Evolutionary conservation across 2,329 filamentous ascomycete genomes (phyloP).

Genomic region (Aureobasidium sp.): DNA sequence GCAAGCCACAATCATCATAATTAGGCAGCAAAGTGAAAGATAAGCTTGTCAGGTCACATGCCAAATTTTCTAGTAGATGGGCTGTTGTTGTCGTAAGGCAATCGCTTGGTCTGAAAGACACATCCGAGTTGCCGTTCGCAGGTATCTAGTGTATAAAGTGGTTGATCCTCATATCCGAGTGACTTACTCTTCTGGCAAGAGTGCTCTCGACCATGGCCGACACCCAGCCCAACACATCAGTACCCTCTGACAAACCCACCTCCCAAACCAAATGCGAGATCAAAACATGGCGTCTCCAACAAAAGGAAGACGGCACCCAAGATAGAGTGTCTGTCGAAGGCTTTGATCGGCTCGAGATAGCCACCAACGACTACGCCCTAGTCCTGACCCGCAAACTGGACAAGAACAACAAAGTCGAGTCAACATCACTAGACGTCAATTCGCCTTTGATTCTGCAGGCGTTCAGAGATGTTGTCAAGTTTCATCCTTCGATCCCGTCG

Average conservation of each 20-base stretch:
- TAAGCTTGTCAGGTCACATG: not conserved
- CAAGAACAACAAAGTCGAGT: not conserved
- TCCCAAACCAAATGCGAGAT: not conserved
- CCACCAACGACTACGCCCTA: not conserved
- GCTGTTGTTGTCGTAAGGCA: not conserved
- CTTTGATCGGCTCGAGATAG: not conserved
- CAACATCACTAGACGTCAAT: not conserved
- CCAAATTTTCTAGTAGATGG: not conserved
- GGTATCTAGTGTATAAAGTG: too few relatives aligned
- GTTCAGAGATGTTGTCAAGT: not conserved
- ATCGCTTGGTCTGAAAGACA: too few relatives aligned
- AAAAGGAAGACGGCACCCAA: not conserved
- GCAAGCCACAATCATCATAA: not conserved
- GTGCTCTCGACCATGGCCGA: not conserved
- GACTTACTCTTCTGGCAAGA: too few relatives aligned
- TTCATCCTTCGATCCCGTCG: not conserved
- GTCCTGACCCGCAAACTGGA: not conserved
- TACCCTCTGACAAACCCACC: not conserved
- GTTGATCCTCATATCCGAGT: too few relatives aligned
- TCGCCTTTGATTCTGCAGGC: not conserved
- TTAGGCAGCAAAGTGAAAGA: not conserved
- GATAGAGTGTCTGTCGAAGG: not conserved
- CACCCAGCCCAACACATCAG: not conserved
- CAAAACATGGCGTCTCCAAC: slow-evolving; percentile 1
- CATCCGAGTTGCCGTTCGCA: too few relatives aligned